Evolutionary conservation across 1,284 basidiomycete species (phyloP).

Genomic region (Testicularia cyperi): DNA sequence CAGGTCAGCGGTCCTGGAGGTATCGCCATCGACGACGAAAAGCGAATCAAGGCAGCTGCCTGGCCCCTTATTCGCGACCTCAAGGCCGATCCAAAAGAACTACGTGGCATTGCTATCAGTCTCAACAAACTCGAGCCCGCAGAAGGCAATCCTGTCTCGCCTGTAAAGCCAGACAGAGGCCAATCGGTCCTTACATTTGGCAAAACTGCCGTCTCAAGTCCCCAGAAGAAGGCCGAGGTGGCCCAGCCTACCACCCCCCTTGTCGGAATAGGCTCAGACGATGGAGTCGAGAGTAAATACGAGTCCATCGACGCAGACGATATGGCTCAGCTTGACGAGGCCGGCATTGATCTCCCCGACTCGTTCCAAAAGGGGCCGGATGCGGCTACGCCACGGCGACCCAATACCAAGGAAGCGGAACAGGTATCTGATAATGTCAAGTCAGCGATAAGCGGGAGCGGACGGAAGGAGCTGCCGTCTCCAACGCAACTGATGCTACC

Average conservation of each 20-base stretch:
- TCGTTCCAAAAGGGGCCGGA: conserved; percentile 21
- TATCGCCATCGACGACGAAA: conserved; percentile 71
- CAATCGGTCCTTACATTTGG: conserved; percentile 27
- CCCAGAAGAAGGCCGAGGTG: neutral
- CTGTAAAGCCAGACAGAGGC: conserved; percentile 12
- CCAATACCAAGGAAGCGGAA: too few species aligned
- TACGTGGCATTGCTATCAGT: conserved; percentile 90
- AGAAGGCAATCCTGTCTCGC: conserved; percentile 29
- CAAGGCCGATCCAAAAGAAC: conserved; percentile 76
- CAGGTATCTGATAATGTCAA: too few species aligned
- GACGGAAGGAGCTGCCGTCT: conserved; percentile 7
- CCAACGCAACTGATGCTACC: conserved; percentile 45
- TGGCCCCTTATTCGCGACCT: conserved; percentile 75
- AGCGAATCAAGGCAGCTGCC: conserved; percentile 74
- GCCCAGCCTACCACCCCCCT: neutral
- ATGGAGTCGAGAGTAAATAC: too few species aligned
- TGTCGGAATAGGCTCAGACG: neutral
- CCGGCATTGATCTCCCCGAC: conserved; percentile 8
- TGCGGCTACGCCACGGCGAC: conserved; percentile 21
- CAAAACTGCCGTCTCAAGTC: neutral
- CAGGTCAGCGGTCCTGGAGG: conserved; percentile 62
- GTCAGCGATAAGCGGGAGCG: neutral
- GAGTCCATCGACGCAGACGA: conserved; percentile 9
- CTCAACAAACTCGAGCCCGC: conserved; percentile 74
- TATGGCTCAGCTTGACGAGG: conserved; percentile 14